Evolutionary conservation across 176 grass and related monocot genomes (phyloP).

Genomic region (Coix lacrymajobi): DNA sequence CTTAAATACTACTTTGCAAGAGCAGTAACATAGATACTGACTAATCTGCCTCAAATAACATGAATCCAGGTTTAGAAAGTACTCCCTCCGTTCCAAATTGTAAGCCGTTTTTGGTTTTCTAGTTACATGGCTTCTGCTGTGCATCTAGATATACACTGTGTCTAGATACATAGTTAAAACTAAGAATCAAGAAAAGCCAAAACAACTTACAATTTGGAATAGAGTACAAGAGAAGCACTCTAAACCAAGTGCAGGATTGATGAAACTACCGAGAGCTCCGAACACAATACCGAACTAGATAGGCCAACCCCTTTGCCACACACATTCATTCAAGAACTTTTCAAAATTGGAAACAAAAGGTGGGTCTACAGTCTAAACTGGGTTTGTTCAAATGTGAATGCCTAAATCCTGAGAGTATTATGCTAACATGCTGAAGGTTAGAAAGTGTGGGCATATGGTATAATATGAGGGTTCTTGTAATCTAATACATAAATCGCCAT

Average conservation of each 20-base stretch:
- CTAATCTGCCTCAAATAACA: neutral
- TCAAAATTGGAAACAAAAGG: neutral
- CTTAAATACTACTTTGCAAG: neutral
- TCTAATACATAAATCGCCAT: neutral
- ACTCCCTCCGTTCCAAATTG: neutral
- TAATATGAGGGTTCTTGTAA: neutral
- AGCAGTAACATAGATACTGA: slow-evolving; percentile 5
- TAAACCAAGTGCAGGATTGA: neutral
- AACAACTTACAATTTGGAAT: neutral
- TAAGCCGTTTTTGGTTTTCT: neutral
- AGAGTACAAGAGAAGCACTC: neutral
- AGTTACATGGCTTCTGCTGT: neutral
- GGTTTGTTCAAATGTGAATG: neutral
- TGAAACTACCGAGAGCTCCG: neutral
- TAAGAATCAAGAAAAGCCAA: neutral
- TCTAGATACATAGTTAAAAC: neutral
- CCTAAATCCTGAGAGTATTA: neutral
- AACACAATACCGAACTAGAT: neutral
- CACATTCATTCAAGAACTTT: neutral
- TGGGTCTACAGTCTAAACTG: neutral
- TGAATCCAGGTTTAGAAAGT: neutral
- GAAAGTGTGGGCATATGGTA: neutral
- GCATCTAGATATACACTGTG: neutral
- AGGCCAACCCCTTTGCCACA: neutral
- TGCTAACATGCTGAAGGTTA: neutral